A percentile compares a stretch with the other conserved stretches of the same genome.
These are phyloP conservation scores for Epicoccum sorghinum DNA, from an alignment of 2,329 filamentous ascomycete genomes.

Conservation along the genomic window DNA sequence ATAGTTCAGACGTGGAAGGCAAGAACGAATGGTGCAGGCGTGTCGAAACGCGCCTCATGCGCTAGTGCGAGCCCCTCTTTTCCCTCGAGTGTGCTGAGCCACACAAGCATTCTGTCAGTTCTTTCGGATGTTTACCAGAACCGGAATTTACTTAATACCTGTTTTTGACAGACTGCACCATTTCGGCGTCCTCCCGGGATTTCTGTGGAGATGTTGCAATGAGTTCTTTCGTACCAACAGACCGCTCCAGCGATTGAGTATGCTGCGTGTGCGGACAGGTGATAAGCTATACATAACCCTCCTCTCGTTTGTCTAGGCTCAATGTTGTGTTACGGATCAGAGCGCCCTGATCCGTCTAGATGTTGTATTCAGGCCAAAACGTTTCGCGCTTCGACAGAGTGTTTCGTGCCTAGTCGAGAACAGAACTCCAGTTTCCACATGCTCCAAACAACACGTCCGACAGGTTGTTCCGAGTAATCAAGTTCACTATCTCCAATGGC, in stretches of 20 bases:
- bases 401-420: conserved; percentile 16
- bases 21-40: conserved; percentile 4
- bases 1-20: not conserved
- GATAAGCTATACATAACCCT: not conserved
- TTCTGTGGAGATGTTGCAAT: too few relatives aligned
- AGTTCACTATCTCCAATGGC: not conserved
- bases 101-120: not conserved
- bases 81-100: not conserved
- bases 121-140: not conserved
- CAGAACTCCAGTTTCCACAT: conserved; percentile 10
- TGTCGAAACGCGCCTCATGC: conserved; percentile 1
- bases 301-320: too few relatives aligned
- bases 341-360: not conserved
- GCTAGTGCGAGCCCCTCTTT: not conserved
- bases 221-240: too few relatives aligned
- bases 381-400: conserved; percentile 2
- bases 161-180: too few relatives aligned
- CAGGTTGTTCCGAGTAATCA: not conserved
- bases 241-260: too few relatives aligned
- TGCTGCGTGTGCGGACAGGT: too few relatives aligned
- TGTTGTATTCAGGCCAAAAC: not conserved
- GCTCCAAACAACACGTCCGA: conserved; percentile 1
- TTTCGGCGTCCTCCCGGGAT: too few relatives aligned
- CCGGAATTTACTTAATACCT: not conserved
- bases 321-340: too few relatives aligned